Conservation (phyloP, 192 early-diverging fungal species). For the Paraglomus brasilianum region DNA sequence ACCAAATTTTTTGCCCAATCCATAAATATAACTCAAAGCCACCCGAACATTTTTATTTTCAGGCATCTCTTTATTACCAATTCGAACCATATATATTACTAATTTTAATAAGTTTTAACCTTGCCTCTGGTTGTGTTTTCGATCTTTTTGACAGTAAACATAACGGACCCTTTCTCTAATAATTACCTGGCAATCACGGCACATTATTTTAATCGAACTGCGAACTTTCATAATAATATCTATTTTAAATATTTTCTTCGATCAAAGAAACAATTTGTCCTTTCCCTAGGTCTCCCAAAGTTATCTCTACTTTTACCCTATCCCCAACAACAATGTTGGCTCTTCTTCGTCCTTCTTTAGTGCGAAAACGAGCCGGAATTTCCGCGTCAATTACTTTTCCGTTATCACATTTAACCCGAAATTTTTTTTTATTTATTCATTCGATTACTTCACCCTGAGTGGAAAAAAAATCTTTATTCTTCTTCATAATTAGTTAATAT, state of each 20-base stretch:
- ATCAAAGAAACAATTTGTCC: too few relatives aligned
- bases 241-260: neutral
- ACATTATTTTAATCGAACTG: conserved; percentile 13
- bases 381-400: too few relatives aligned
- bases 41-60: neutral
- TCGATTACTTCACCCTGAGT: neutral
- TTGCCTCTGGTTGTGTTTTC: neutral
- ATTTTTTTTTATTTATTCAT: too few relatives aligned
- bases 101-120: neutral
- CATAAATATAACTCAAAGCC: conserved; percentile 2
- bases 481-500: conserved; percentile 25
- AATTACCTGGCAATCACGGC: neutral
- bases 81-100: conserved; percentile 8
- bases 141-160: neutral
- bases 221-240: conserved; percentile 16
- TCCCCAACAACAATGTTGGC: too few relatives aligned
- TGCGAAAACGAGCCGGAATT: too few relatives aligned
- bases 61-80: conserved; percentile 12
- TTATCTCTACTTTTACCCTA: too few relatives aligned
- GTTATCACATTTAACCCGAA: too few relatives aligned
- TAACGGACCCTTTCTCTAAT: neutral
- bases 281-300: too few relatives aligned
- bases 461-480: neutral
- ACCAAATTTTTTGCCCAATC: neutral
- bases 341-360: too few relatives aligned